Percentiles rank a stretch among this genome's conserved stretches.
Conservation (phyloP, 2,329 filamentous ascomycete genomes). For the Spiromastix sp. region DNA sequence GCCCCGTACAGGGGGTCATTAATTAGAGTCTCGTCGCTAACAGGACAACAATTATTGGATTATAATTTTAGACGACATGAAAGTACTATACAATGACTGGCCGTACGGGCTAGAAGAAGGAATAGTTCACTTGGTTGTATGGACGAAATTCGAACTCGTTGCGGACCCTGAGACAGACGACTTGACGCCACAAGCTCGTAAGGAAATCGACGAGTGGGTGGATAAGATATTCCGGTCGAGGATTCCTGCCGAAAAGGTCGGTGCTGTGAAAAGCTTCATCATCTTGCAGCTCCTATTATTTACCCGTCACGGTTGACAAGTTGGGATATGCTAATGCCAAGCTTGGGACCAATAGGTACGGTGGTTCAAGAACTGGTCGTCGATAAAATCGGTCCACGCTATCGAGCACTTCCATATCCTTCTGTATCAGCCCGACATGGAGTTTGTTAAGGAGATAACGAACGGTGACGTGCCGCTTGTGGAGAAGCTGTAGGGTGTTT, state of each 20-base stretch:
- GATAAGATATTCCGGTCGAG: slow-evolving; percentile 46
- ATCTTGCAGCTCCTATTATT: not conserved
- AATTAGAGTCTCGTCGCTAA: no score
- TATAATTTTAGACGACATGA: slow-evolving; percentile 35
- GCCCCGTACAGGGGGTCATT: no score
- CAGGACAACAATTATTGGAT: not conserved
- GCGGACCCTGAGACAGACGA: slow-evolving; percentile 37
- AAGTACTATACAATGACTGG: slow-evolving; percentile 53
- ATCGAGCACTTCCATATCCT: slow-evolving; percentile 49
- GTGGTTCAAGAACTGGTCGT: slow-evolving; percentile 58
- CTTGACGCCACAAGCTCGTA: slow-evolving; percentile 37
- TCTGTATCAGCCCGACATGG: slow-evolving; percentile 61
- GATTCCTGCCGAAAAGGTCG: slow-evolving; percentile 34
- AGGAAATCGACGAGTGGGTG: slow-evolving; percentile 41
- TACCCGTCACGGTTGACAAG: not conserved
- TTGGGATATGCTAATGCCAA: not conserved
- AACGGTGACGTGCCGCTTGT: slow-evolving; percentile 60
- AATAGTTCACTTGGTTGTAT: slow-evolving; percentile 48
- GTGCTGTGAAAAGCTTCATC: slow-evolving; percentile 10
- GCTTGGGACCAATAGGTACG: slow-evolving; percentile 37
- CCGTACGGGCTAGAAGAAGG: slow-evolving; percentile 47
- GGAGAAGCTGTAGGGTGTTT: slow-evolving; percentile 32
- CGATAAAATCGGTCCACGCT: slow-evolving; percentile 49
- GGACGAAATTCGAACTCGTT: slow-evolving; percentile 41
- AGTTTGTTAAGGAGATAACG: slow-evolving; percentile 61